A percentile compares a stretch with the other conserved stretches of the same genome.
phyloP scores from a whole-genome alignment of 2,329 filamentous ascomycete genomes.

The Hymenoscyphus salicellus region DNA sequence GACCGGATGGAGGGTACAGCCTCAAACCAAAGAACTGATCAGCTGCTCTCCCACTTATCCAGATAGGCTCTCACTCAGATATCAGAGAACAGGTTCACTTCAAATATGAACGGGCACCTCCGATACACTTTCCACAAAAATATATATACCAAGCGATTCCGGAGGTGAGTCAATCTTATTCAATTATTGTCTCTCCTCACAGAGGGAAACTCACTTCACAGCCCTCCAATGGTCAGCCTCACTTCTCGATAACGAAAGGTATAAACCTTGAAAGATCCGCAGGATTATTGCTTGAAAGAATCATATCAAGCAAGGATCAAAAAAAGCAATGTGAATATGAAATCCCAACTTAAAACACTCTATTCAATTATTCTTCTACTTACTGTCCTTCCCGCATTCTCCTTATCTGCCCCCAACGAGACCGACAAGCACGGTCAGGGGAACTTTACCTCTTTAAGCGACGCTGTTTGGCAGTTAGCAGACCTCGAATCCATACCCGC shows the following conservation, averaged over 20 bases:
- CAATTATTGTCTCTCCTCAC: background rate
- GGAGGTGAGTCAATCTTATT: background rate
- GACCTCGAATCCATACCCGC: conserved; percentile 1
- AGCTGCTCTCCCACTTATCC: no score
- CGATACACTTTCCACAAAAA: no score
- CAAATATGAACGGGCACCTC: no score
- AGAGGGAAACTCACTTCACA: background rate
- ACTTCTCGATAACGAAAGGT: conserved; percentile 1
- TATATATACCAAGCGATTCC: background rate
- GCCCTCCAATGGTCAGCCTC: conserved; percentile 2
- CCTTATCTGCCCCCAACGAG: background rate
- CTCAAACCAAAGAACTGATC: no score
- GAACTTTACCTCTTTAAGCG: conserved; percentile 7
- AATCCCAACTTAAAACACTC: background rate
- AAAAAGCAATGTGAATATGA: background rate
- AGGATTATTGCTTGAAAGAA: background rate
- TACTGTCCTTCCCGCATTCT: background rate
- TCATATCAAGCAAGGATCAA: background rate
- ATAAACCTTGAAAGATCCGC: background rate
- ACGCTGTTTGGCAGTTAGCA: conserved; percentile 10
- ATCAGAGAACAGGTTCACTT: no score
- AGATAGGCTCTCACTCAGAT: no score
- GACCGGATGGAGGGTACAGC: no score
- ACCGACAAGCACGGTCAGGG: conserved; percentile 2
- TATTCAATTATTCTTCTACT: background rate